Evolutionary conservation across 2,329 filamentous ascomycete genomes (phyloP), one percentile per base, ranked within the genome.

Genomic region (Ophiostoma montium): DNA sequence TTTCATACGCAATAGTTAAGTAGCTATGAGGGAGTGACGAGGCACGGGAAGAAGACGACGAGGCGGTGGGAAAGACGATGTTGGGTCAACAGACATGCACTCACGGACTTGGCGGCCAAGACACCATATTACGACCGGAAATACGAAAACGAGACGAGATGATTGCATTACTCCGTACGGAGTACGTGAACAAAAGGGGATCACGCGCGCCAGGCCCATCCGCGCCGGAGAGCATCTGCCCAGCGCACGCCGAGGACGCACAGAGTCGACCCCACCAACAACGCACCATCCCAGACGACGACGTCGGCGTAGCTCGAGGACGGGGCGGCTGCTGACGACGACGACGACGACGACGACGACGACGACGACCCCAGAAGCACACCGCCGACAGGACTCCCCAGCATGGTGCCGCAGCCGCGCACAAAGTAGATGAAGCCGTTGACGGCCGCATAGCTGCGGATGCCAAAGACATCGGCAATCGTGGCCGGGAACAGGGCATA

Each of bases 391-490:
- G 68, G 68, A 48, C 64, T 68, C 6, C 68, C 68, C 53, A 70
- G 65, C 57, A 70, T 64, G 1, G 64, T 66, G 0, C 67, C 67
- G 8, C 69, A 55, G 1, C 68, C 68, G 39, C 67, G 57, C 1
- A 70, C 59, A 44, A 71, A 68, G 35, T 69, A 64, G 15, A 70
- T 66, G 49, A 70, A 70, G 2, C 67, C 67, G 53, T 70, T 71
- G 5, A 71, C 67, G 18, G 66, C 66, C 1, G 67, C 67, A 53
- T 70, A 71, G 43, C 67, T 66, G 50, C 65, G 62, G 27, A 71
- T 66, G 2, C 68, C 68, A 57, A 71, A 71, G 5, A 71, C 65
- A 51, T 72, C 69, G n/a, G 67, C 65, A 13, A 71, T 65, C 10
- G 67, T 63, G 0, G 67, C 68, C 1, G 68, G 68, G 50, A 70